Base-by-base conservation (phyloP, 148 eudicot species). In the Dysphania ambrosioides region DNA sequence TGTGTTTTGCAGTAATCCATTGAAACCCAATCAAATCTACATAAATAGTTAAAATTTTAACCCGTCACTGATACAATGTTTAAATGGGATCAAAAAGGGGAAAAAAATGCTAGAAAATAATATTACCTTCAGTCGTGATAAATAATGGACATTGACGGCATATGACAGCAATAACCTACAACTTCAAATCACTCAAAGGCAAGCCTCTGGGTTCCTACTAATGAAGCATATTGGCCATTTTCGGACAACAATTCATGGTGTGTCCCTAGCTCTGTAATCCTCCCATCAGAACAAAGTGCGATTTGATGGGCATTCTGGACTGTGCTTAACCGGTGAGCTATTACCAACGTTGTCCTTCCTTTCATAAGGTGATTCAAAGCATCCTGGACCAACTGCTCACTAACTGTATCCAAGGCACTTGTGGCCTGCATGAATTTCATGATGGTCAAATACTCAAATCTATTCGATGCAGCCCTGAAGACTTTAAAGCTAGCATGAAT, bases 291-390 rank as follows among this genome's bases (percentile, higher is more conserved):
- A 78, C 93, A 90, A 55, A 95, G 82, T 64, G 97, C 98, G 74
- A 95, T 95, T 82, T 92, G 98, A 81, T 95, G 83, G 78, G 98
- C 98, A 81, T 88, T n/a, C 72, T 95, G 98, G 42, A 95, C 98
- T n/a, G 98, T 95, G 87, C 97, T 95, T 82, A 95, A 73, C 65
- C 97, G 86, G 81, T 95, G 98, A 78, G 98, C 98, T 82, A 95
- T 95, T 21, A 95, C 98, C 87, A 95, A 83, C 58, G 98, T 92
- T 59, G 98, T 95, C 79, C 97, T 86, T 68, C 96, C 98, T 79
- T 81, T 95, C 98, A 95, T 92, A 58, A 95, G 88, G 72, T 77
- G 92, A 75, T 95, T 81, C 72, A 95, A 78, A 66, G 98, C 98
- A 65, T 89, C 86, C 83, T 95, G 98, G 72, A 95, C 96, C 79